Conservation (phyloP, 257 asterid species). For the Solanum medicagineum region DNA sequence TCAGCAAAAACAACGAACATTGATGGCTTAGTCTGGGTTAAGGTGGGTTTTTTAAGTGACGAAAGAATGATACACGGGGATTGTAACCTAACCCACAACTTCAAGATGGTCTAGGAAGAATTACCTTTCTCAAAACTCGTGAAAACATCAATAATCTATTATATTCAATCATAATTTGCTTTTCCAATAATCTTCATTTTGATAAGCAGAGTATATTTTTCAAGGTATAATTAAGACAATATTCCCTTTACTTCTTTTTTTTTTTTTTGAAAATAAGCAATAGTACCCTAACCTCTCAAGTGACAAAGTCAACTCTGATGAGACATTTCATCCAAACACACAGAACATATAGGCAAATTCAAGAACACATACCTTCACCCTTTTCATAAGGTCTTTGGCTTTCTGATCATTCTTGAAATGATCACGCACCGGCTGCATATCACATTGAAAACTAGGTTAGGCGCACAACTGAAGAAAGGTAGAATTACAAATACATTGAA, state of each 20-base stretch:
- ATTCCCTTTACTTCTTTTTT: neutral
- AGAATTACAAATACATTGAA: neutral
- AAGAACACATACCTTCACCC: constrained; percentile 50
- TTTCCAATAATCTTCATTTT: neutral
- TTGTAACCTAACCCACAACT: neutral
- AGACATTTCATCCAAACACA: neutral
- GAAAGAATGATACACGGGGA: neutral
- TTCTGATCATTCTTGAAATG: constrained; percentile 51
- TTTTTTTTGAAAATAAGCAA: neutral
- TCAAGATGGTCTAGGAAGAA: neutral
- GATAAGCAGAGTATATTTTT: neutral
- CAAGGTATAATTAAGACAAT: neutral
- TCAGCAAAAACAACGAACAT: neutral
- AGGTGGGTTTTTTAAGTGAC: neutral
- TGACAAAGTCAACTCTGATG: neutral
- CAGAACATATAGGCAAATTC: neutral
- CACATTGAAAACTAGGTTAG: neutral
- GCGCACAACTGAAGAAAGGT: neutral
- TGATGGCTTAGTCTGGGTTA: neutral
- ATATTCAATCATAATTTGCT: neutral
- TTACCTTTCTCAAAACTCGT: neutral
- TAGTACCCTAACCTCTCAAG: neutral
- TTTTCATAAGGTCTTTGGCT: constrained; percentile 61
- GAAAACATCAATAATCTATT: neutral
- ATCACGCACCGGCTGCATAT: constrained; percentile 74